These are phyloP conservation scores for Xerocomus minutiporus DNA, from an alignment of 1,284 basidiomycete genomes.

Conservation along the genomic window DNA sequence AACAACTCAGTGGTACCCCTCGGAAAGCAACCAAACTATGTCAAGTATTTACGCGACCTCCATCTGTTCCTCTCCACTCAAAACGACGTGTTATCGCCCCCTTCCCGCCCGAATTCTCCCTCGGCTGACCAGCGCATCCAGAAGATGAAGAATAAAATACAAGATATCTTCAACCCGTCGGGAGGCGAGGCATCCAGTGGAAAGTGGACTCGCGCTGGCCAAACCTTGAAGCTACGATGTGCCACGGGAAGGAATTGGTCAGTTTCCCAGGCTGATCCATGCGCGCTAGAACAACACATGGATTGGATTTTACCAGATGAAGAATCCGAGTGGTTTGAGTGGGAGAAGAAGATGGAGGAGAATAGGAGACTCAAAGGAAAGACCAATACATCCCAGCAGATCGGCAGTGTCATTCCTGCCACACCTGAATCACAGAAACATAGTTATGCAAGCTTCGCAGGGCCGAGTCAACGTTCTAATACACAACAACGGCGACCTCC, in stretches of 20 bases:
- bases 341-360: conserved; percentile 29
- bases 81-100: conserved; percentile 29
- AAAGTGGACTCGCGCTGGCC: conserved; percentile 27
- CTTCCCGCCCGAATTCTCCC: conserved; percentile 28
- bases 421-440: conserved; percentile 9
- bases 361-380: conserved; percentile 16
- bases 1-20: not conserved
- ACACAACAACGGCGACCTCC: not conserved
- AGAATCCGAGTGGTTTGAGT: conserved; percentile 33
- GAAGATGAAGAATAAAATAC: conserved; percentile 22
- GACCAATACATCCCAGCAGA: conserved; percentile 17
- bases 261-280: not conserved
- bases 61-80: conserved; percentile 33
- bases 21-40: conserved; percentile 19
- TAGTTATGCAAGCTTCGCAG: not conserved
- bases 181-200: conserved; percentile 15
- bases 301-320: conserved; percentile 34
- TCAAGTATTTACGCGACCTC: conserved; percentile 29
- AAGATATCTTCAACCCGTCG: conserved; percentile 12
- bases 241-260: conserved; percentile 25
- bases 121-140: conserved; percentile 21
- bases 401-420: not conserved
- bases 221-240: conserved; percentile 31
- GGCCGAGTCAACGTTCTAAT: not conserved
- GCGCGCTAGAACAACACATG: conserved; percentile 9